Evolutionary conservation across 2,329 filamentous ascomycete species (phyloP).

Genomic region (Seiridium unicorne): DNA sequence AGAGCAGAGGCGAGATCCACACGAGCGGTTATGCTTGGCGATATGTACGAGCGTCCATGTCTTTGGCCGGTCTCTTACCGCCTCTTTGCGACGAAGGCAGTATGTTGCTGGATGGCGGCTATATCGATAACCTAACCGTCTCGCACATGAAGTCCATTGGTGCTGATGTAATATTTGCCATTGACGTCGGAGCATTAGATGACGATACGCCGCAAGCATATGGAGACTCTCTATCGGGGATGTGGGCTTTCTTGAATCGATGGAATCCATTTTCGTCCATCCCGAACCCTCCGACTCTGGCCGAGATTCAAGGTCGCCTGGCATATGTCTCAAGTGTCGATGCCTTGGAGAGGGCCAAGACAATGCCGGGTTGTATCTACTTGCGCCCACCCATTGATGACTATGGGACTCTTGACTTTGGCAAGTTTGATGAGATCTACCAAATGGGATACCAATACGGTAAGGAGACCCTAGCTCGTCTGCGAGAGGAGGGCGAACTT

Average conservation of each 20-base stretch:
- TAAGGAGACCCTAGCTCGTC: conserved; percentile 71
- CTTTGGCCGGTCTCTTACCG: conserved; percentile 85
- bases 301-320: conserved; percentile 91
- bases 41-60: conserved; percentile 96
- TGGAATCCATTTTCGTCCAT: conserved; percentile 93
- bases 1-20: conserved; percentile 87
- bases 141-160: conserved; percentile 95
- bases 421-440: conserved; percentile 97
- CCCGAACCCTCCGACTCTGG: conserved; percentile 90
- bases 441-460: conserved; percentile 84
- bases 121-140: conserved; percentile 95
- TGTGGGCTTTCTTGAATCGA: conserved; percentile 92
- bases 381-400: conserved; percentile 93
- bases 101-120: conserved; percentile 95
- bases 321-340: conserved; percentile 96
- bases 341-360: conserved; percentile 90
- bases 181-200: conserved; percentile 91
- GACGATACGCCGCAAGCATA: conserved; percentile 90
- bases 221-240: conserved; percentile 89
- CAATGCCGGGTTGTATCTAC: conserved; percentile 85
- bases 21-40: conserved; percentile 97
- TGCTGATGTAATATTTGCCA: conserved; percentile 89
- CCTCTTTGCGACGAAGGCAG: conserved; percentile 95
- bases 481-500: conserved; percentile 77
- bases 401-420: conserved; percentile 94